Evolutionary conservation across 495 filamentous ascomycete species (phyloP).

Genomic region (Tuber brumale): DNA sequence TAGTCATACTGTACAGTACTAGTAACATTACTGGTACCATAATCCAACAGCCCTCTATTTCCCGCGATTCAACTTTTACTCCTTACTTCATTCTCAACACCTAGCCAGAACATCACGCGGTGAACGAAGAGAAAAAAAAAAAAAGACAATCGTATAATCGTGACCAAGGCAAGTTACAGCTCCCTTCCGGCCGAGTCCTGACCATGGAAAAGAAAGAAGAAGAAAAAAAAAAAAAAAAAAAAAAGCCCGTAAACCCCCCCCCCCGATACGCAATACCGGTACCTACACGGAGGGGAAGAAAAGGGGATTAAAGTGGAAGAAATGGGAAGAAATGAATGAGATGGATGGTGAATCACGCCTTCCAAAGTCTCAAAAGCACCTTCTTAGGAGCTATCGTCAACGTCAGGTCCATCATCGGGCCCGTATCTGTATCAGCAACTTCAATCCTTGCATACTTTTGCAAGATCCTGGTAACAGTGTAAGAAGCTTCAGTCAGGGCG

Average conservation of each 20-base stretch:
- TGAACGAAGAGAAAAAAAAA: background rate
- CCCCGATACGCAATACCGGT: background rate
- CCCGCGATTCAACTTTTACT: background rate
- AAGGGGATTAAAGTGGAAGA: background rate
- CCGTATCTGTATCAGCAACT: slow-evolving; percentile 27
- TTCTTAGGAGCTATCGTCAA: slow-evolving; percentile 36
- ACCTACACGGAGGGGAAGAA: background rate
- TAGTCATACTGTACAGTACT: background rate
- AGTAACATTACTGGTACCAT: background rate
- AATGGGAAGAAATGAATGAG: background rate
- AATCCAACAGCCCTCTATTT: background rate
- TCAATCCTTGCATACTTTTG: slow-evolving; percentile 59
- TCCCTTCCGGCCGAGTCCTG: background rate
- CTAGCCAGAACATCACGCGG: background rate
- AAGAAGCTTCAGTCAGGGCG: slow-evolving; percentile 76
- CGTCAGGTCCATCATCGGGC: slow-evolving; percentile 32
- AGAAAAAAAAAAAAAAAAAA: background rate
- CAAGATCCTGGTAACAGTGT: slow-evolving; percentile 63
- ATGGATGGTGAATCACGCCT: background rate
- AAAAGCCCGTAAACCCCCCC: background rate
- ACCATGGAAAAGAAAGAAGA: background rate
- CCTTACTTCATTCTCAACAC: background rate
- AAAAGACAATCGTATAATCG: background rate
- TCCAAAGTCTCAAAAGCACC: slow-evolving; percentile 14
- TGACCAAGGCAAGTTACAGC: background rate